phyloP scores from a whole-genome alignment of 2,329 filamentous ascomycete species.

The Anisogramma anomala region DNA sequence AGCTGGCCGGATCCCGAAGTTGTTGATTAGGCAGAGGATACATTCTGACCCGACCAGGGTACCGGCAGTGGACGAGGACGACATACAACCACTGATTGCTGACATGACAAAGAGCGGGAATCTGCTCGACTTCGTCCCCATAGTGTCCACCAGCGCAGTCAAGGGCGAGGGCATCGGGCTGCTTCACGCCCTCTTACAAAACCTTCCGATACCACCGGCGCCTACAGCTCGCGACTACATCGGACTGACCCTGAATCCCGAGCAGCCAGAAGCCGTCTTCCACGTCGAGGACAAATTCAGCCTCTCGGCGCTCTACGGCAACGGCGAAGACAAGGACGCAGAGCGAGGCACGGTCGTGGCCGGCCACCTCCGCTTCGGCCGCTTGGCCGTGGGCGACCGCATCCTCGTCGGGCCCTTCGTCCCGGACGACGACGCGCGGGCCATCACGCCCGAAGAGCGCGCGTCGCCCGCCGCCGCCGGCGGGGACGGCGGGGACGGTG shows the following conservation, averaged over 20 bases:
- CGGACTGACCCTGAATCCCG: conserved; percentile 44
- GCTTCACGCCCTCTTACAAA: conserved; percentile 68
- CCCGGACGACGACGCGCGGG: conserved; percentile 36
- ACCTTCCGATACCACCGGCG: conserved; percentile 55
- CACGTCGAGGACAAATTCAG: conserved; percentile 87
- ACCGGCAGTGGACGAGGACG: conserved; percentile 41
- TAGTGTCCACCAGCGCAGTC: conserved; percentile 77
- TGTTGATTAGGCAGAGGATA: conserved; percentile 49
- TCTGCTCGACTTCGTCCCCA: conserved; percentile 54
- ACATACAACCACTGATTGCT: conserved; percentile 45
- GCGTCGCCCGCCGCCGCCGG: too few species aligned
- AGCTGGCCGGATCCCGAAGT: conserved; percentile 59
- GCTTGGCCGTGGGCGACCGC: conserved; percentile 63
- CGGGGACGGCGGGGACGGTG: too few species aligned
- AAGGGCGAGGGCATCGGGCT: conserved; percentile 72
- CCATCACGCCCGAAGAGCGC: conserved; percentile 33
- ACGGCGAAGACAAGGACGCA: conserved; percentile 28
- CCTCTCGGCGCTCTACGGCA: conserved; percentile 52
- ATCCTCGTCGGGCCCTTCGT: conserved; percentile 72
- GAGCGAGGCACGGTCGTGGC: conserved; percentile 64
- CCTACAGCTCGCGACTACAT: conserved; percentile 43
- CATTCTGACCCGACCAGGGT: conserved; percentile 45
- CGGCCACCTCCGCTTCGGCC: conserved; percentile 71
- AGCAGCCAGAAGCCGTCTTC: conserved; percentile 57
- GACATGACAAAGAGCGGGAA: conserved; percentile 33